Evolutionary conservation across 495 filamentous ascomycete genomes (phyloP).

Genomic region (Penicillium goetzii): DNA sequence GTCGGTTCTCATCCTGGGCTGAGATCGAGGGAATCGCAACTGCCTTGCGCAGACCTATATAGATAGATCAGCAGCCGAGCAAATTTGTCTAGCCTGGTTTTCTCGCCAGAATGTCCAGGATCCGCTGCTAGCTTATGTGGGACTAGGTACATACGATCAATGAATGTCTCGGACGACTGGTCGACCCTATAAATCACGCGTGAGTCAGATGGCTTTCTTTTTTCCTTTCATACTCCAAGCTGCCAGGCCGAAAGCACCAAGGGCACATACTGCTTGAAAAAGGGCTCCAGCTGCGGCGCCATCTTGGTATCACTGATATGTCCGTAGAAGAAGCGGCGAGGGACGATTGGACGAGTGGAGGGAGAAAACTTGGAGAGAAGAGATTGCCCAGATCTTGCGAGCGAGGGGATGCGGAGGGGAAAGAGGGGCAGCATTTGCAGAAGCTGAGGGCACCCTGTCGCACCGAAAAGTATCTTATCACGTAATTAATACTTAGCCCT

Average conservation of each 20-base stretch:
- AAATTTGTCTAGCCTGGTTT: neutral
- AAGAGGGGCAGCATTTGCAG: constrained; percentile 46
- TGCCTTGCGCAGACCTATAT: constrained; percentile 72
- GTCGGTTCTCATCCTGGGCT: constrained; percentile 82
- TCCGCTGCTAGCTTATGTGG: neutral
- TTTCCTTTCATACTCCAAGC: neutral
- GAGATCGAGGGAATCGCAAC: constrained; percentile 97
- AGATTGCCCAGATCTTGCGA: constrained; percentile 29
- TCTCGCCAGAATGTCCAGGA: neutral
- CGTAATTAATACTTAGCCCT: constrained; percentile 28
- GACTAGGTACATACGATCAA: constrained; percentile 65
- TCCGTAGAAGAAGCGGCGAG: constrained; percentile 48
- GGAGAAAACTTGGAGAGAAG: constrained; percentile 28
- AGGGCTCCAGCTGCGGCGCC: constrained; percentile 81
- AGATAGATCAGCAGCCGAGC: constrained; percentile 16
- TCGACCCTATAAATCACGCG: constrained; percentile 64
- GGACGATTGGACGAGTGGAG: constrained; percentile 17
- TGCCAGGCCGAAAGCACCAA: neutral
- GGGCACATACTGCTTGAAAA: constrained; percentile 71
- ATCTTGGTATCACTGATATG: constrained; percentile 62
- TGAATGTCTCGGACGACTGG: constrained; percentile 76
- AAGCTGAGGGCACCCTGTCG: constrained; percentile 6
- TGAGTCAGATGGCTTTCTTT: constrained; percentile 7
- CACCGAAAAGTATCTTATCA: constrained; percentile 31
- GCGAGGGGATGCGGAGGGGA: constrained; percentile 43